Evolutionary conservation across 306 rosid species (phyloP), one percentile per base, ranked within the genome.

Genomic region (Cucumis melo): DNA sequence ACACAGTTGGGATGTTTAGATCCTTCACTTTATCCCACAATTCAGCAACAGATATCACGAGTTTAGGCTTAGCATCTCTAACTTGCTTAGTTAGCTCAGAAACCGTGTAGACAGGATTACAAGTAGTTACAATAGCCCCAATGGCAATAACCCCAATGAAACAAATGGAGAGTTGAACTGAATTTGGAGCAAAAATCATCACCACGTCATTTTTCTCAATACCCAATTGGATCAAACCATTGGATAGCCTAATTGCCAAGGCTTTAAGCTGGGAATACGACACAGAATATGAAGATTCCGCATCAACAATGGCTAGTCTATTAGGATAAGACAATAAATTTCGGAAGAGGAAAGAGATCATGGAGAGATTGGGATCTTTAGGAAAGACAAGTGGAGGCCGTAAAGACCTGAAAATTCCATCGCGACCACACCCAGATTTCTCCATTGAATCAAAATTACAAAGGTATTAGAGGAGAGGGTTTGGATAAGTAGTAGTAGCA

Each of bases 391-490:
- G 72, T 14, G 88, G 76, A 2, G 98, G 97, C 72, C 96, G 81
- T 4, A 83, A 84, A 2, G 98, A 93, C 84, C 97, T 77, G 86
- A 81, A 91, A 44, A 88, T 83, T 53, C 96, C 93, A 48, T 93
- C 96, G 1, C 87, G 82, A 32, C 98, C 92, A 44, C 81, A 91
- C 0, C 98, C 97, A 11, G 97, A 93, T 83, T 79, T 88, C 90
- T 90, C 94, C 98, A 92, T 92, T 44, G 75, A 68, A 73, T 27
- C 21, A 41, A 14, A 14, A 23, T 17, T 21, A 19, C 68, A 83
- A 36, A 17, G 5, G 75, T 6, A 13, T 2, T 23, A 13, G 12
- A 17, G 14, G n/a, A 53, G 27, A 53, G 5, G 46, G 6, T 8
- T 27, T 16, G 19, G 62, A 53, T 73, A 32, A 53, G 5, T 19